These are phyloP conservation scores for Phytophthora litchii DNA, from an alignment of 352 stramenopile genomes.

Conservation along the genomic window DNA sequence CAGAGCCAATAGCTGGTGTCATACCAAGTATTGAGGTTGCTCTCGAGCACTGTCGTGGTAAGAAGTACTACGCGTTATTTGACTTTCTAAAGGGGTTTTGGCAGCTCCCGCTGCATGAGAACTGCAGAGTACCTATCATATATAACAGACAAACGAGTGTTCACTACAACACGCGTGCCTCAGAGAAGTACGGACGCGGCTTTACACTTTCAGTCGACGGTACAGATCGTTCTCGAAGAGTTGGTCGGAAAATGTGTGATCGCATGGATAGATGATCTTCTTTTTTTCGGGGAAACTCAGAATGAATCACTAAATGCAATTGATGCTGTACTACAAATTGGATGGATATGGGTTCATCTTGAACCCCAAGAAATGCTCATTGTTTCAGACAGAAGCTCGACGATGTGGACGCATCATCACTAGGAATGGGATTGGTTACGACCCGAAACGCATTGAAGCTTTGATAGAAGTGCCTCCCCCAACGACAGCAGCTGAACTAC, in stretches of 20 bases:
- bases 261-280: constrained; percentile 38
- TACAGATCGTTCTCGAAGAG: constrained; percentile 5
- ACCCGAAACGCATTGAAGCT: constrained; percentile 13
- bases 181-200: constrained; percentile 12
- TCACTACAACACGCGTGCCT: constrained; percentile 15
- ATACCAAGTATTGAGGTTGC: constrained; percentile 1
- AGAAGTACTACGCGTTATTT: constrained; percentile 14
- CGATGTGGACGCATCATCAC: constrained; percentile 27
- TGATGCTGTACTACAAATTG: constrained; percentile 10
- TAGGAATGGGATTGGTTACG: constrained; percentile 7
- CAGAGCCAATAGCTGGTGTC: constrained; percentile 1
- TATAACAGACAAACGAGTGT: constrained; percentile 29
- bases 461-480: constrained; percentile 6
- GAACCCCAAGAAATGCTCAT: constrained; percentile 14
- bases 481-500: constrained; percentile 14
- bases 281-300: constrained; percentile 14
- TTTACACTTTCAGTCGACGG: constrained; percentile 21
- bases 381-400: constrained; percentile 15
- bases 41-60: neutral
- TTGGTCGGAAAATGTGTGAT: constrained; percentile 9
- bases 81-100: constrained; percentile 35
- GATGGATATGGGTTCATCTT: constrained; percentile 14
- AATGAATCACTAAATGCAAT: constrained; percentile 17
- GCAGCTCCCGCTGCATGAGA: constrained; percentile 24
- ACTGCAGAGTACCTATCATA: constrained; percentile 19